Percentiles rank a stretch among this genome's conserved stretches.
Conservation (phyloP, 1,139 yeast genomes). For the Debaryomyces coudertii region DNA sequence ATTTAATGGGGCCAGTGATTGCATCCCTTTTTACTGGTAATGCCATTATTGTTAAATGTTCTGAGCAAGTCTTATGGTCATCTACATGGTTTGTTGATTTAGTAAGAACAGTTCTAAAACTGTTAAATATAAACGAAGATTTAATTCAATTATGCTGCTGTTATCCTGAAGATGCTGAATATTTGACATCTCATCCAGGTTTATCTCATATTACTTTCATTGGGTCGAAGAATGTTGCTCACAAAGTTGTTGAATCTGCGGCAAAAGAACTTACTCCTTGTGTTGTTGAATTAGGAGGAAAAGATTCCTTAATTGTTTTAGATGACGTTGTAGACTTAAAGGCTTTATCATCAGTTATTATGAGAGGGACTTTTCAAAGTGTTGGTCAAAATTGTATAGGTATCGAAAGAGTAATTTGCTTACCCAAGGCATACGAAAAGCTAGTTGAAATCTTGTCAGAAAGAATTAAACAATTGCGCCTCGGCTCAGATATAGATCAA, state of each 20-base stretch:
- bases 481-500: constrained; percentile 92
- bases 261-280: constrained; percentile 85
- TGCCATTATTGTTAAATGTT: constrained; percentile 87
- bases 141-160: constrained; percentile 80
- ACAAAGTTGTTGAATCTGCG: constrained; percentile 80
- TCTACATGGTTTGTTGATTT: constrained; percentile 73
- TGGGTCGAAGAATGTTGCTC: constrained; percentile 94
- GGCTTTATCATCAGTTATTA: constrained; percentile 74
- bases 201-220: constrained; percentile 88
- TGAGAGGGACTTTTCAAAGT: constrained; percentile 95
- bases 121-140: constrained; percentile 76
- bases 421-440: constrained; percentile 64
- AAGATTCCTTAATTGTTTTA: constrained; percentile 84
- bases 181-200: constrained; percentile 81
- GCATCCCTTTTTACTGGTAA: constrained; percentile 91
- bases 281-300: constrained; percentile 94
- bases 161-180: constrained; percentile 85
- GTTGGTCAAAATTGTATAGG: constrained; percentile 99
- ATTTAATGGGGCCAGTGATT: constrained; percentile 86
- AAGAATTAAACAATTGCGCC: constrained; percentile 63
- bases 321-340: constrained; percentile 65
- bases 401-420: constrained; percentile 86
- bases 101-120: constrained; percentile 69
- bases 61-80: constrained; percentile 96
- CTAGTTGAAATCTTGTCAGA: constrained; percentile 58